These are phyloP conservation scores for Poronia punctata DNA, from an alignment of 495 filamentous ascomycete species.

Conservation along the genomic window DNA sequence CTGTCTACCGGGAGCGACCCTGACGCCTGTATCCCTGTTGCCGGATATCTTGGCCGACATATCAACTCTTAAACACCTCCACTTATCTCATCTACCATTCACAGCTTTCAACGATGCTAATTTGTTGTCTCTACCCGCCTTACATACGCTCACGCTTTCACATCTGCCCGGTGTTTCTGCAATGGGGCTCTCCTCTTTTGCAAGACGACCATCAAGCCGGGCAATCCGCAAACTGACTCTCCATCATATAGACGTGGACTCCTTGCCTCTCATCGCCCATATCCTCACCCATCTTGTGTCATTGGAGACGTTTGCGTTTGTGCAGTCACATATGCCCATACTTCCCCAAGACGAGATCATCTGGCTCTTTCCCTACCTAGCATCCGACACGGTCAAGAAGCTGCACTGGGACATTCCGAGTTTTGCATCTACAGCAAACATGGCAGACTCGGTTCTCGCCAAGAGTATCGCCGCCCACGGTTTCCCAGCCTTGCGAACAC, in stretches of 20 bases:
- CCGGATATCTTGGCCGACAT: slow-evolving; percentile 56
- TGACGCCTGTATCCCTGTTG: slow-evolving; percentile 62
- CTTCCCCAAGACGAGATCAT: slow-evolving; percentile 55
- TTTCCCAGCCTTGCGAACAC: slow-evolving; percentile 60
- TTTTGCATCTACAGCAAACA: slow-evolving; percentile 30
- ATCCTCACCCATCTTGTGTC: slow-evolving; percentile 60
- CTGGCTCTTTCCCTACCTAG: slow-evolving; percentile 61
- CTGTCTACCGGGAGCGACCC: slow-evolving; percentile 52
- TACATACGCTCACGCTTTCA: slow-evolving; percentile 69
- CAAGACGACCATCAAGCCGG: slow-evolving; percentile 48
- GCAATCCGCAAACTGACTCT: slow-evolving; percentile 55
- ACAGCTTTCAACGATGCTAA: slow-evolving; percentile 66
- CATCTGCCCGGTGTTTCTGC: slow-evolving; percentile 72
- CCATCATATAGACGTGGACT: slow-evolving; percentile 58
- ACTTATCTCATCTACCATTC: slow-evolving; percentile 64
- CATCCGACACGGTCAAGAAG: slow-evolving; percentile 56
- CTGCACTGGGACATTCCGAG: slow-evolving; percentile 78
- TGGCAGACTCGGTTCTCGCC: slow-evolving; percentile 65
- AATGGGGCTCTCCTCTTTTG: slow-evolving; percentile 65
- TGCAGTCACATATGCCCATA: slow-evolving; percentile 57
- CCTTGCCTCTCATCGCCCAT: slow-evolving; percentile 63
- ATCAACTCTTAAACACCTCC: slow-evolving; percentile 64
- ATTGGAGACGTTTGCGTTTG: slow-evolving; percentile 61
- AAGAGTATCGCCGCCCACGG: slow-evolving; percentile 60
- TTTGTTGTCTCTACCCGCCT: slow-evolving; percentile 60